phyloP scores from a whole-genome alignment of 2,329 filamentous ascomycete genomes.

The Leptographium lundbergii region DNA sequence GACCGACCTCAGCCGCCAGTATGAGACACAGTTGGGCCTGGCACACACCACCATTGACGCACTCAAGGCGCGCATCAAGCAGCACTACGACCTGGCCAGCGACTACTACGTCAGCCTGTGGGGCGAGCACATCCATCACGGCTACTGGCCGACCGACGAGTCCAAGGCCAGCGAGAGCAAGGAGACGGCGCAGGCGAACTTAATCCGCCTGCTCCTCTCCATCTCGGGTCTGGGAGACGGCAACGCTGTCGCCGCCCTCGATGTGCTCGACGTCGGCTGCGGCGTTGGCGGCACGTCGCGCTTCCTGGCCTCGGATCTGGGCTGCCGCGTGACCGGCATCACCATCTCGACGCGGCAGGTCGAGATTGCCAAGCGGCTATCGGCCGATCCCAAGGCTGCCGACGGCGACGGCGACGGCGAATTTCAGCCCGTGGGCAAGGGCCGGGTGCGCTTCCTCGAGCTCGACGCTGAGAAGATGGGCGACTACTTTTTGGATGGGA shows the following conservation, averaged over 20 bases:
- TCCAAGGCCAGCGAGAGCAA: conserved; percentile 37
- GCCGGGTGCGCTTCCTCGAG: conserved; percentile 41
- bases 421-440: conserved; percentile 27
- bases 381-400: conserved; percentile 17
- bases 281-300: conserved; percentile 47
- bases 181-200: conserved; percentile 42
- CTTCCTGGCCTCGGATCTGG: conserved; percentile 37
- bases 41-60: conserved; percentile 33
- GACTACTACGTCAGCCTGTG: conserved; percentile 50
- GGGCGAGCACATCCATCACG: conserved; percentile 53
- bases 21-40: conserved; percentile 31
- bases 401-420: conserved; percentile 11
- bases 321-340: conserved; percentile 43
- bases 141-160: conserved; percentile 39
- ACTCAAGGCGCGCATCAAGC: conserved; percentile 44
- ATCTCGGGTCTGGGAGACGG: conserved; percentile 25
- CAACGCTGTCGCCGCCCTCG: not conserved
- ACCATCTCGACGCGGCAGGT: conserved; percentile 49
- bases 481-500: conserved; percentile 30
- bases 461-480: conserved; percentile 50
- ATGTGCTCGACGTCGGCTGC: conserved; percentile 46
- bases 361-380: conserved; percentile 41
- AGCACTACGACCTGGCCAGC: conserved; percentile 47
- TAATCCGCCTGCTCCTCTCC: conserved; percentile 42
- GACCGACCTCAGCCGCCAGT: conserved; percentile 29